Evolutionary conservation across 176 grass and related monocot species (phyloP), one percentile per base, ranked within the genome.

Genomic region (Carex parvula): DNA sequence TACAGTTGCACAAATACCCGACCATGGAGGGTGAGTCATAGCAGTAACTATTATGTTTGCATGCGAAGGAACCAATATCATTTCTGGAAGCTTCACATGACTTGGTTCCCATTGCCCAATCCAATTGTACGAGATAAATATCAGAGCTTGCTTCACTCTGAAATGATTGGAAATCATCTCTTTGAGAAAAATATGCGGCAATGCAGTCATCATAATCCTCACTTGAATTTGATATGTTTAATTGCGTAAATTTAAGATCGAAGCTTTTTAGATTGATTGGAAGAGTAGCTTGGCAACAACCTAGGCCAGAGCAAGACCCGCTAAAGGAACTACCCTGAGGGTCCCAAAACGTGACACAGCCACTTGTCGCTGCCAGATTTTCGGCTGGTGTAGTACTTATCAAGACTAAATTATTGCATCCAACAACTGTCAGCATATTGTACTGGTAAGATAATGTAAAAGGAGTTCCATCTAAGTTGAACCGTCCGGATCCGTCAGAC

Each of bases 1-100:
- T 60, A 50, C 90, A 92, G 0, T 56, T 73, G 52, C 90, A 92
- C 0, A 70, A 58, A 3, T 91, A 89, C 0, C 90, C 87, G 1
- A 1, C 0, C 8, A 56, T 8, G 0, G 79, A 3, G 1, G 4
- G 60, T 26, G 52, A 14, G 8, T 84, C 26, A 5, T 52, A 0
- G 2, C 90, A 89, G 0, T 16, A 0, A 56, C 90, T 91, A 8
- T 87, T 42, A 20, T n/a, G 20, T 46, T 71, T 71, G 68, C 68
- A 71, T 71, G 39, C 68, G 0, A 70, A 42, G 32, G 32, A 41
- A 44, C 33, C 37, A 3, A 3, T 44, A 3, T 42, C 17, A 0
- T 70, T 44, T 1, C 1, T 18, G 20, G 67, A 15, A 20, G n/a
- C 35, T 20, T 44, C 8, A 20, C 67, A 70, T 20, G 37, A 70